Conservation (phyloP, 345 rosid species). For the Brassica incana region DNA sequence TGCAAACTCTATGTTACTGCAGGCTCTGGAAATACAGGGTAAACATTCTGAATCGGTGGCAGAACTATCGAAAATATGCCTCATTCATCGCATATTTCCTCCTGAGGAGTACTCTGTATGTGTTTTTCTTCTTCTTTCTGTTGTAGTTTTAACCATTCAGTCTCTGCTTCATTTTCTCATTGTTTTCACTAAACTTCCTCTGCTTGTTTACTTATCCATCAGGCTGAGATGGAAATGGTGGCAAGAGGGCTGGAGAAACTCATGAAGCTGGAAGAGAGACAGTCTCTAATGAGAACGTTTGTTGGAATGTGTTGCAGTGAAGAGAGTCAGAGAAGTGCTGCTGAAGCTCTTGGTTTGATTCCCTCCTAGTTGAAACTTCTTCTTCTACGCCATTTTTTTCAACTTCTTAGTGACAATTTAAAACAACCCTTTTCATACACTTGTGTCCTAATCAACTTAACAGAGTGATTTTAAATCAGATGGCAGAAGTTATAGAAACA, state of each 20-base stretch:
- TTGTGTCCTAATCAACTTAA: not conserved
- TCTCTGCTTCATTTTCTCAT: not conserved
- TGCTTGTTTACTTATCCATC: conserved; percentile 22
- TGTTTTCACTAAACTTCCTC: not conserved
- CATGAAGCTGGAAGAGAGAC: conserved; percentile 72
- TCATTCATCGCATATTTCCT: conserved; percentile 68
- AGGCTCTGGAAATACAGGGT: conserved; percentile 95
- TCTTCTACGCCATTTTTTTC: not conserved
- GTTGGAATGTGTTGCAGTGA: conserved; percentile 52
- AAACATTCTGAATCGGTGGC: conserved; percentile 63
- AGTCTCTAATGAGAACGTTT: conserved; percentile 61
- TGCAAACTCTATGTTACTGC: conserved; percentile 19
- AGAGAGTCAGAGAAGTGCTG: conserved; percentile 67
- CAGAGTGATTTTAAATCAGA: not conserved
- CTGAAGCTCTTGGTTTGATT: conserved; percentile 85
- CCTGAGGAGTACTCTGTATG: conserved; percentile 83
- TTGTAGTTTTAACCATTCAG: not conserved
- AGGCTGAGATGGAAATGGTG: conserved; percentile 99
- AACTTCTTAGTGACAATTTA: conserved; percentile 4
- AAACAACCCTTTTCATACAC: not conserved
- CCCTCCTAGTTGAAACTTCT: conserved; percentile 8
- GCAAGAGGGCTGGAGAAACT: conserved; percentile 75
- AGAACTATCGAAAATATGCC: conserved; percentile 72
- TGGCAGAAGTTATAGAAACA: not conserved
- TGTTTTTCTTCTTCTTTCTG: not conserved